Percentiles rank a stretch among this genome's conserved stretches.
Conservation (phyloP, 2,329 filamentous ascomycete genomes). For the Penicillium sp. region DNA sequence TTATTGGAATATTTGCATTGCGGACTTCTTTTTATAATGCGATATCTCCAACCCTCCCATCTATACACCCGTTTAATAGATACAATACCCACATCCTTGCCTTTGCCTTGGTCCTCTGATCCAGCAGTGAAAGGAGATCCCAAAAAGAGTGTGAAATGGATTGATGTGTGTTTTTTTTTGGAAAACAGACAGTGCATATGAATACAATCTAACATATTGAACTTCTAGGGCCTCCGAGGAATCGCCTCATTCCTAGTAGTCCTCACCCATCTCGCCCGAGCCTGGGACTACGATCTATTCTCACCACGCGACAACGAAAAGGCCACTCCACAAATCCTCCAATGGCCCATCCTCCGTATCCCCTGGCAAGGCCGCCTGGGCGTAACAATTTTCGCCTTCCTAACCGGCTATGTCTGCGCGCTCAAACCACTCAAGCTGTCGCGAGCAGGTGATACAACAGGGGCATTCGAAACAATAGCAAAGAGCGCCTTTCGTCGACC, state of each 20-base stretch:
- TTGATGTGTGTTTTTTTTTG: slow-evolving; percentile 54
- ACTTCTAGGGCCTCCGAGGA: slow-evolving; percentile 49
- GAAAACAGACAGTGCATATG: neutral
- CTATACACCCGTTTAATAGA: slow-evolving; percentile 23
- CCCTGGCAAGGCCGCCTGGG: slow-evolving; percentile 55
- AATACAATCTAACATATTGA: neutral
- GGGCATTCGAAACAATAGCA: slow-evolving; percentile 49
- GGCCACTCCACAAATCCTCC: slow-evolving; percentile 46
- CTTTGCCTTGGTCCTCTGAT: slow-evolving; percentile 5
- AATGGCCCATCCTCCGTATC: slow-evolving; percentile 55
- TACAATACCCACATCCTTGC: slow-evolving; percentile 12
- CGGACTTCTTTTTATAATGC: slow-evolving; percentile 1
- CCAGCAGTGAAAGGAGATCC: slow-evolving; percentile 32
- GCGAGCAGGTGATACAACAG: slow-evolving; percentile 45
- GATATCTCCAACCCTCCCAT: slow-evolving; percentile 3
- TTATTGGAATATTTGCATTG: neutral
- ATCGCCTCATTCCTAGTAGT: slow-evolving; percentile 55
- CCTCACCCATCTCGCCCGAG: slow-evolving; percentile 52
- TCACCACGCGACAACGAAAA: slow-evolving; percentile 47
- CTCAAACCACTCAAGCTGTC: slow-evolving; percentile 54
- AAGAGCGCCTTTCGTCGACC: slow-evolving; percentile 56
- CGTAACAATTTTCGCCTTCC: slow-evolving; percentile 56
- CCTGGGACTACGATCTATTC: slow-evolving; percentile 54
- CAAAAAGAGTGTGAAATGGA: slow-evolving; percentile 54
- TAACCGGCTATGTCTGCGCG: slow-evolving; percentile 57